Evolutionary conservation across 176 grass and related monocot species (phyloP), one percentile per base, ranked within the genome.

Genomic region (Carex kokanica): DNA sequence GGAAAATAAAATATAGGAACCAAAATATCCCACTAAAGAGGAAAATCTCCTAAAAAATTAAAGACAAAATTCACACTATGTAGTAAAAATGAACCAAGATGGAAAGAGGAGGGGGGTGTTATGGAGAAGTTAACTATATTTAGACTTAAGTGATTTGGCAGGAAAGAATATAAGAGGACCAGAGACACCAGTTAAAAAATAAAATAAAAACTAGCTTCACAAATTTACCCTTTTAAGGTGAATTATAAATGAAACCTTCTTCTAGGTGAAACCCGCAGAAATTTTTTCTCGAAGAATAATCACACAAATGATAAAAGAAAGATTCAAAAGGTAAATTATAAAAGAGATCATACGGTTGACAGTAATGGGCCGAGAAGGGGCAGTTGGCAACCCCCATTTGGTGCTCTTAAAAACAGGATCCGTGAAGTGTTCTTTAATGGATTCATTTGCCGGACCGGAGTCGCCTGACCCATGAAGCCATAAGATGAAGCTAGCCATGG

Each of bases 381-480:
- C 94, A 29, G 89, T 94, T 80, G 91, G 89, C 80, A 97, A 85
- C n/a, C 74, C 55, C 89, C 89, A 90, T 51, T 85, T 83, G 53
- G 94, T 84, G 84, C n/a, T 61, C 56, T 63, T 41, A 70, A 97
- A 97, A 56, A 84, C 88, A 65, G 88, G 85, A 15, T 82, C 67
- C 15, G 77, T 73, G 60, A 94, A 94, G 57, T 86, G 79, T 6
- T 54, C 81, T 71, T 80, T 84, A 60, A 91, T 74, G 43, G 61
- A 82, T 88, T 91, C 91, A 90, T 93, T 93, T 6, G 87, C 82
- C 14, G 71, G 81, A 25, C 94, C 94, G 34, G 82, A 84, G 63
- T 93, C 91, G 18, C 91, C 91, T 1, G 89, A 81, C 0, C 94
- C 89, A 43, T 97, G 94, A 62, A 93, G 88, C 94, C 88, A 93